phyloP scores from a whole-genome alignment of 2,329 filamentous ascomycete genomes.

The Nemania abortiva region DNA sequence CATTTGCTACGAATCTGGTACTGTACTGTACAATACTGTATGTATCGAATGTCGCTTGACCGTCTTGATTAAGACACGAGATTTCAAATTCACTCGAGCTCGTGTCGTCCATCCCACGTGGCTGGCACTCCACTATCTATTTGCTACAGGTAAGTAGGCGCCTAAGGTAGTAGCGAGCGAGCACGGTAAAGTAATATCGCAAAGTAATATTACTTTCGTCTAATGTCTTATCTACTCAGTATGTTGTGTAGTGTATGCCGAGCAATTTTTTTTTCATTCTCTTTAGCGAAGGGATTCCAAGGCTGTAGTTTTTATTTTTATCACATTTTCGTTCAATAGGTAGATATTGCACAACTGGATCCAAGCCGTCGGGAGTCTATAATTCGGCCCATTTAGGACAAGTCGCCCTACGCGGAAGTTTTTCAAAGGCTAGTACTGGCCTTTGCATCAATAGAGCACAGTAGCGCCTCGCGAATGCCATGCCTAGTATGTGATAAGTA shows the following conservation, averaged over 20 bases:
- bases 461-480: conserved; percentile 8
- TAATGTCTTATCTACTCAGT: neutral
- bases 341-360: neutral
- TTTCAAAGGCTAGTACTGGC: conserved; percentile 5
- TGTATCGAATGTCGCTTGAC: conserved; percentile 13
- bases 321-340: conserved; percentile 11
- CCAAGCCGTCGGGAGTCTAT: conserved; percentile 6
- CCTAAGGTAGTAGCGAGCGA: neutral
- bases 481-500: conserved; percentile 12
- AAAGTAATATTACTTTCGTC: conserved; percentile 11
- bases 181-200: conserved; percentile 14
- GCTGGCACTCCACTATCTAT: conserved; percentile 43
- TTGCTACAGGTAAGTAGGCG: conserved; percentile 37
- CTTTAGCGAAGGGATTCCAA: neutral
- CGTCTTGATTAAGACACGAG: conserved; percentile 21
- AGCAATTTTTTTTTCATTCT: no score
- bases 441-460: conserved; percentile 20
- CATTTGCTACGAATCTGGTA: neutral
- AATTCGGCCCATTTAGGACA: neutral
- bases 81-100: conserved; percentile 30
- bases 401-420: neutral
- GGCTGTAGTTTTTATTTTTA: conserved; percentile 1
- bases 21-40: neutral
- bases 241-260: neutral
- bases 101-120: conserved; percentile 43